These are phyloP conservation scores for Stachybotrys elegans DNA, from an alignment of 2,329 filamentous ascomycete genomes.

Conservation along the genomic window DNA sequence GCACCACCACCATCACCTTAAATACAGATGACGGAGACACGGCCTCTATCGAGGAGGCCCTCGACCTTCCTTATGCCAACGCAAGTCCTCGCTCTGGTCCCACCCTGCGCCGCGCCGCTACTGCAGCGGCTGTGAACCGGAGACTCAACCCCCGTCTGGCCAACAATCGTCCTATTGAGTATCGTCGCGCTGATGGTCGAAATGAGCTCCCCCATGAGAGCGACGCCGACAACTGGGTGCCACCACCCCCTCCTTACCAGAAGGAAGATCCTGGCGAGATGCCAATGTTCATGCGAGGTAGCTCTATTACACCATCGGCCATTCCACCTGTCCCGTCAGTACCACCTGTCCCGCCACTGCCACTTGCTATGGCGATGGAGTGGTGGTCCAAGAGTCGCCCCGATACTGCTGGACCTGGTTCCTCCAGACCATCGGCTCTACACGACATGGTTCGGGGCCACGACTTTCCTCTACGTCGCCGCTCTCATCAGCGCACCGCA, in stretches of 20 bases:
- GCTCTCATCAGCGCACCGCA: slow-evolving; percentile 25
- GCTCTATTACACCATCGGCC: slow-evolving; percentile 36
- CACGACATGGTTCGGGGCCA: slow-evolving; percentile 7
- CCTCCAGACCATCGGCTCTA: slow-evolving; percentile 3
- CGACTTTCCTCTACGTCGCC: slow-evolving; percentile 9
- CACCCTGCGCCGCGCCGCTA: slow-evolving; percentile 67
- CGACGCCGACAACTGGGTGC: slow-evolving; percentile 84
- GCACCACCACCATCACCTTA: slow-evolving; percentile 12
- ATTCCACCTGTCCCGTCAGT: slow-evolving; percentile 26
- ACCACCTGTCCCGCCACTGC: slow-evolving; percentile 18
- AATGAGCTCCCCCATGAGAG: slow-evolving; percentile 77
- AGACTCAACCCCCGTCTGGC: slow-evolving; percentile 57
- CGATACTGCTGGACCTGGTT: neutral
- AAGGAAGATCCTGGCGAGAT: slow-evolving; percentile 56
- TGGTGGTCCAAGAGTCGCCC: neutral
- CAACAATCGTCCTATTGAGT: slow-evolving; percentile 51
- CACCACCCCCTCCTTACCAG: slow-evolving; percentile 76
- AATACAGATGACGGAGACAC: slow-evolving; percentile 36
- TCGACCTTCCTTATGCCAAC: slow-evolving; percentile 70
- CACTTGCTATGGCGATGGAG: slow-evolving; percentile 1
- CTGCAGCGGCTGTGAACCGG: slow-evolving; percentile 70
- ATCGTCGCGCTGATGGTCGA: slow-evolving; percentile 64
- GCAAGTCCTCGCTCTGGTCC: slow-evolving; percentile 65
- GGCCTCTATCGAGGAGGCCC: slow-evolving; percentile 48
- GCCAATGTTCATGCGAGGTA: slow-evolving; percentile 51